Conservation (phyloP, 2,329 filamentous ascomycete genomes). For the Bertia moriformis region DNA sequence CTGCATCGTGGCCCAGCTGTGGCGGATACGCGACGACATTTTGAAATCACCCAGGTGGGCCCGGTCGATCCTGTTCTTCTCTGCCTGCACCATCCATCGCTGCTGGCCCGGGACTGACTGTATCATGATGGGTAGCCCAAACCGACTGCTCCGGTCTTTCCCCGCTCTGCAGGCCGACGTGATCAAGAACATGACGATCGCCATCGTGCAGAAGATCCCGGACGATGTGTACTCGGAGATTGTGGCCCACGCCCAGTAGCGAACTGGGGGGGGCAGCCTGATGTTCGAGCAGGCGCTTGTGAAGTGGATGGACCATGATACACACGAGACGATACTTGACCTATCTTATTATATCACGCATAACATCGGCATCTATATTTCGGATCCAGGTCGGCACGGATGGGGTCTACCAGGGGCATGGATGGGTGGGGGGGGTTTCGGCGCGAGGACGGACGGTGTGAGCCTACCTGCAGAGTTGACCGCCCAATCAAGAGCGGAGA, state of each 20-base stretch:
- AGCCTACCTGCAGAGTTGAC: too few relatives aligned
- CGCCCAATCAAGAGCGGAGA: too few relatives aligned
- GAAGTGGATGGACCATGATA: too few relatives aligned
- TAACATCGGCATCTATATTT: too few relatives aligned
- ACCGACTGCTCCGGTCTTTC: conserved; percentile 78
- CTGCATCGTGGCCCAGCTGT: conserved; percentile 88
- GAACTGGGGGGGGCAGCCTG: too few relatives aligned
- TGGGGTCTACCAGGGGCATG: too few relatives aligned
- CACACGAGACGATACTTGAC: too few relatives aligned
- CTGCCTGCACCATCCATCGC: neutral
- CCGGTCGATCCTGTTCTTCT: neutral
- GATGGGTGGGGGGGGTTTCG: too few relatives aligned
- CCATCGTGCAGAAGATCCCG: conserved; percentile 78
- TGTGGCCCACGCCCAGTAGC: conserved; percentile 69
- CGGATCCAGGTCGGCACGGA: too few relatives aligned
- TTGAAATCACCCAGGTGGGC: conserved; percentile 68
- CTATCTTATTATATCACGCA: too few relatives aligned
- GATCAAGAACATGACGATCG: conserved; percentile 72
- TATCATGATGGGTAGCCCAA: conserved; percentile 38
- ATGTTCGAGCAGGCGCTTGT: too few relatives aligned
- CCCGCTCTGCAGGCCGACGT: conserved; percentile 70
- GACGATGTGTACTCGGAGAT: conserved; percentile 84
- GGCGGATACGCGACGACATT: conserved; percentile 73
- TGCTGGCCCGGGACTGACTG: conserved; percentile 2
- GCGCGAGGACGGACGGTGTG: too few relatives aligned